phyloP scores from a whole-genome alignment of 148 eudicot genomes.

The Tetragonia tetragonoides region DNA sequence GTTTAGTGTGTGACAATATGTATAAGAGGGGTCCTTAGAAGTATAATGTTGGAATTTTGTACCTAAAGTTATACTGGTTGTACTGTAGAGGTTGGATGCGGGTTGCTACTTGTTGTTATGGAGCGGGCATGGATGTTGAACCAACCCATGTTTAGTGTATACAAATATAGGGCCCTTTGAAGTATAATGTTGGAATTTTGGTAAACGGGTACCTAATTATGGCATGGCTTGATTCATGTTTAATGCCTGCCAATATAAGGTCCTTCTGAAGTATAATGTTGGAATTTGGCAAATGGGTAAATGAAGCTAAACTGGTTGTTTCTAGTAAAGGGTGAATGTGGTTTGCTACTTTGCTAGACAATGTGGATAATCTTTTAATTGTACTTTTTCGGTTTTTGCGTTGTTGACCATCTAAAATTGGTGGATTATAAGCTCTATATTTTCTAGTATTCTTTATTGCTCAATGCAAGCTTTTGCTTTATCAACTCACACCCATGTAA shows the following conservation, averaged over 20 bases:
- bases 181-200: neutral
- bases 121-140: too few species aligned
- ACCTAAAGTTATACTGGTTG: too few species aligned
- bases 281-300: neutral
- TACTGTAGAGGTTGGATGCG: too few species aligned
- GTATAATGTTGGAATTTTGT: too few species aligned
- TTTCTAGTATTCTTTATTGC: neutral
- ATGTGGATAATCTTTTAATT: neutral
- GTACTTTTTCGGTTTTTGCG: neutral
- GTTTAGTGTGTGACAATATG: neutral
- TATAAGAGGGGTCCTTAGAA: too few species aligned
- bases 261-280: neutral
- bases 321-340: neutral
- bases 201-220: neutral
- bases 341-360: neutral
- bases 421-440: neutral
- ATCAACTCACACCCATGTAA: neutral
- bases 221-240: too few species aligned
- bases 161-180: too few species aligned
- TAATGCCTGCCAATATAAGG: too few species aligned
- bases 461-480: neutral
- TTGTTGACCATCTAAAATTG: neutral
- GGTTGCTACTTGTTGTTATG: too few species aligned
- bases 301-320: neutral
- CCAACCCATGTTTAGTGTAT: too few species aligned